A percentile compares a stretch with the other conserved stretches of the same genome.
These are phyloP conservation scores for Rhamnella rubrinervis DNA, from an alignment of 331 rosid genomes.

Conservation along the genomic window DNA sequence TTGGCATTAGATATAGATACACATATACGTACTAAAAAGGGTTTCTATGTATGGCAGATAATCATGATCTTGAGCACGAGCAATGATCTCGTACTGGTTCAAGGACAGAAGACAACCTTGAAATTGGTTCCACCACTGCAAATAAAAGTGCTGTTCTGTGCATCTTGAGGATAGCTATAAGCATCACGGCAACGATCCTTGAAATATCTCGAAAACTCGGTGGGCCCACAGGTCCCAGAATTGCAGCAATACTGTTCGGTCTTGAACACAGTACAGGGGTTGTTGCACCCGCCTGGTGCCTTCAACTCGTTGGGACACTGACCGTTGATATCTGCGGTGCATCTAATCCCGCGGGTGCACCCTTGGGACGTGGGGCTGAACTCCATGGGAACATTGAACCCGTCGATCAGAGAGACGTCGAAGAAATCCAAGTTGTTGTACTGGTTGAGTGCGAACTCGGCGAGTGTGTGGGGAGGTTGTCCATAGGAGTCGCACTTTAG, in stretches of 20 bases:
- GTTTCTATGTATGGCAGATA: too few species aligned
- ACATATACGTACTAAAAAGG: too few species aligned
- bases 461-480: conserved; percentile 21
- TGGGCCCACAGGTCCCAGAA: not conserved
- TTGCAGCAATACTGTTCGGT: conserved; percentile 18
- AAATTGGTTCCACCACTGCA: conserved; percentile 18
- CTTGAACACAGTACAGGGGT: conserved; percentile 16
- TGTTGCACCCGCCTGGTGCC: conserved; percentile 16
- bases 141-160: not conserved
- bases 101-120: conserved; percentile 14
- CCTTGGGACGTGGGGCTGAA: conserved; percentile 11
- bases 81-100: not conserved
- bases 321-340: conserved; percentile 10
- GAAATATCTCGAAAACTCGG: conserved; percentile 3
- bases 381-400: conserved; percentile 20
- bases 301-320: conserved; percentile 1
- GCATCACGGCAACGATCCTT: conserved; percentile 14
- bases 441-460: conserved; percentile 17
- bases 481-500: conserved; percentile 8
- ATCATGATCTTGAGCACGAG: too few species aligned
- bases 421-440: conserved; percentile 15
- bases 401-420: conserved; percentile 19
- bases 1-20: too few species aligned
- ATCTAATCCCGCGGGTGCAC: not conserved
- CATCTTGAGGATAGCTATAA: conserved; percentile 19